Evolutionary conservation across 2,329 filamentous ascomycete genomes (phyloP), one percentile per base, ranked within the genome.

Genomic region (Westerdykella ornata): DNA sequence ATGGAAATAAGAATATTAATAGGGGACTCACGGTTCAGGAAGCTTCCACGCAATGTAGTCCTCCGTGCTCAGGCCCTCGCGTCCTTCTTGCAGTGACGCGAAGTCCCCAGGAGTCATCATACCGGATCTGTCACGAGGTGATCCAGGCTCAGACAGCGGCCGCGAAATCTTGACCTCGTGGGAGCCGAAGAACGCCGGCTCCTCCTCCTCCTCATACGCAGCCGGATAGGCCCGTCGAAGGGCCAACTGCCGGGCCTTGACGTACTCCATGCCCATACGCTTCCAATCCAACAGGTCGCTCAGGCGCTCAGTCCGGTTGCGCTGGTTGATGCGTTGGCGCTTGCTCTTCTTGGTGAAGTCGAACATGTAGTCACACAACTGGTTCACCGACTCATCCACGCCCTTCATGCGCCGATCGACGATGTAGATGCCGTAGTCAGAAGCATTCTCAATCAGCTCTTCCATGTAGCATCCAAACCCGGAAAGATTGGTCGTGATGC

Each of bases 41-140:
- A 97, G 73, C 71, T 94, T 95, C 92, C 92, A 98, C 22, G 90
- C 85, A 59, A 97, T 88, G 66, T 98, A 97, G 63, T 98, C 92
- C 69, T 98, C 92, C 0, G 92, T 97, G 70, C 77, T 92, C 54
- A 98, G 71, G 1, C 90, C 89, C 67, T 98, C 92, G 33, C 84
- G 84, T 34, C 88, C 88, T 68, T 98, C 92, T 68, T 97, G 92
- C 42, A 98, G 73, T 54, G 88, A 95, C 19, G 88, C 92, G 74
- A 97, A 97, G 67, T 98, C 92, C 35, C 92, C 92, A 6, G 92
- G 92, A 1, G 92, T 98, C 92, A 98, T 97, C 88, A 96, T 95
- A 40, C 92, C 92, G 33, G 84, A 84, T 26, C 88, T 80, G 63
- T 95, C 89, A 47, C 89, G 78, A 8, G 92, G 92, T 14, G 88